Base-by-base conservation (phyloP, 2,329 filamentous ascomycete genomes). In the Cadophora sp. region DNA sequence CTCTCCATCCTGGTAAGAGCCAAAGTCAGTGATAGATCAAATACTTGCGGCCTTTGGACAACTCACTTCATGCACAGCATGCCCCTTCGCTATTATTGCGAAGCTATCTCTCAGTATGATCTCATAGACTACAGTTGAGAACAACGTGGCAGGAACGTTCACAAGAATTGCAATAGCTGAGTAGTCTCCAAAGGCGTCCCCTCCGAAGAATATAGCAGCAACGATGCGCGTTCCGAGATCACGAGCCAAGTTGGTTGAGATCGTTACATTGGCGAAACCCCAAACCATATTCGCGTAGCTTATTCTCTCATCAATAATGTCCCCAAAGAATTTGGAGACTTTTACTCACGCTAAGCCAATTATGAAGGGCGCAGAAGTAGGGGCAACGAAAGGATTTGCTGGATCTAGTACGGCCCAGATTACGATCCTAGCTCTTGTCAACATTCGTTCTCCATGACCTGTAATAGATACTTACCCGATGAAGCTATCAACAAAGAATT, bases 171-270 rank as follows among this genome's bases (percentile, higher is more conserved):
- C 78, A 59, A 88, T 87, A 76, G 85, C 85, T 3, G 81, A 77
- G 72, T 87, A 87, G 29, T 79, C 81, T 11, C 77, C 77, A 72
- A 86, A 86, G 3, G 82, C 83, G 68, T 85, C 83, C 12, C 79
- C 73, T 60, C 85, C 84, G 71, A 81, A 86, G 77, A 88, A 87
- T 68, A 88, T 87, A 19, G 85, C 84, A 6, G 84, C 86, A 0
- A 88, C 86, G 29, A 88, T 83, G 22, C 87, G 82, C 1, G 85
- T 84, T n/a, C 87, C 87, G 16, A 89, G 78, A 73, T 89, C 87
- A 73, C 86, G 79, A 12, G 87, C 86, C 37, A 86, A 74, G 76
- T 89, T 89, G 16, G 86, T 87, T 48, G 80, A 82, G 71, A 88
- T 84, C 14, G 84, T 86, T 58, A 85, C 80, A 66, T 80, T 80